Percentiles rank a stretch among this genome's conserved stretches.
Evolutionary conservation across 2,329 filamentous ascomycete genomes (phyloP).

Genomic region (Macrophomina phaseolina): DNA sequence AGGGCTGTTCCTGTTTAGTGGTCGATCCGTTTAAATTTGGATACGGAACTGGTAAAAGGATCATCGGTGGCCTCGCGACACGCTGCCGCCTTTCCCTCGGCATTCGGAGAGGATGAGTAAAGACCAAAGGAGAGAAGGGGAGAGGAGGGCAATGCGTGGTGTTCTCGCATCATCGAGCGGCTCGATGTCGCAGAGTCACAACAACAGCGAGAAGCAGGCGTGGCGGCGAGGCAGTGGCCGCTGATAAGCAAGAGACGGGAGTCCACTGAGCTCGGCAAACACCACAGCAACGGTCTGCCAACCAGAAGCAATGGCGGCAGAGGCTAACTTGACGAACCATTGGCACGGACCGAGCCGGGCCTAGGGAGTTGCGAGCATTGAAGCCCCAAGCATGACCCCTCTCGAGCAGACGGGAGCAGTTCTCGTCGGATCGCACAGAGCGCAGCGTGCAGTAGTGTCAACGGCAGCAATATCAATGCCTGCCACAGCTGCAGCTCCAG

Average conservation of each 20-base stretch:
- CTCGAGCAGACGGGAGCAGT: background rate
- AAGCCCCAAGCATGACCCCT: constrained; percentile 1
- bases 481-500: background rate
- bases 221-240: background rate
- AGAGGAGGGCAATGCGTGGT: background rate
- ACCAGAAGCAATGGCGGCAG: background rate
- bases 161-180: background rate
- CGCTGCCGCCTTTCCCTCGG: background rate
- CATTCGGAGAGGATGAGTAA: background rate
- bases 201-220: background rate
- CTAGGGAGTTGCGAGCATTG: constrained; percentile 3
- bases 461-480: constrained; percentile 3
- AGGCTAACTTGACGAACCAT: constrained; percentile 4
- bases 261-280: background rate
- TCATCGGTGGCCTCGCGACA: background rate
- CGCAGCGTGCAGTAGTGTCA: constrained; percentile 11
- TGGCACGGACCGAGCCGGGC: constrained; percentile 23
- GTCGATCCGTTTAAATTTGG: constrained; percentile 14
- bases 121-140: background rate
- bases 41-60: background rate
- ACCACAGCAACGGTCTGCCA: background rate
- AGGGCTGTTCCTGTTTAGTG: background rate
- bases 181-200: background rate
- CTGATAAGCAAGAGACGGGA: background rate
- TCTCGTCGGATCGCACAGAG: background rate